Evolutionary conservation across 2,329 filamentous ascomycete species (phyloP).

Genomic region (Penicillium expansum): DNA sequence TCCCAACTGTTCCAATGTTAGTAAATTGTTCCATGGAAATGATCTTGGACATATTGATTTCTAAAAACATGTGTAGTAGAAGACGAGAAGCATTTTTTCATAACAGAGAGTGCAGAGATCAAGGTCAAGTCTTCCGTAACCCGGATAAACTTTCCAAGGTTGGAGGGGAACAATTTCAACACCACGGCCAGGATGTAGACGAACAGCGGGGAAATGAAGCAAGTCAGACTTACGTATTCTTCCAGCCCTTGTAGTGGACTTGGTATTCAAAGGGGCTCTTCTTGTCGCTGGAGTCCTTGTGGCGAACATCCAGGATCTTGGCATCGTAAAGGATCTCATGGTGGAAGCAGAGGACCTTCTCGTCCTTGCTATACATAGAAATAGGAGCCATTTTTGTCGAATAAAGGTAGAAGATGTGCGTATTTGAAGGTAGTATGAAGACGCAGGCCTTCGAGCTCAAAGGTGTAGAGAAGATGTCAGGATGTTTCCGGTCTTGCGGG

Average conservation of each 20-base stretch:
- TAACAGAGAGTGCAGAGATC: not conserved
- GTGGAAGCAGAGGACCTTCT: conserved; percentile 95
- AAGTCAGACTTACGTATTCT: conserved; percentile 71
- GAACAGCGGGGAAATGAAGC: conserved; percentile 8
- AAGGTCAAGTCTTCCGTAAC: not conserved
- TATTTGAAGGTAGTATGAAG: not conserved
- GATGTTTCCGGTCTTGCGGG: not conserved
- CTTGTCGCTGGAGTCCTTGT: conserved; percentile 62
- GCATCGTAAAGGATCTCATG: conserved; percentile 97
- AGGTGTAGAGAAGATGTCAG: not conserved
- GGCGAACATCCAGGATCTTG: conserved; percentile 79
- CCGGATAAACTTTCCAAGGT: not conserved
- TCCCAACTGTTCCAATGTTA: conserved; percentile 67
- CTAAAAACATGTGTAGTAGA: not conserved
- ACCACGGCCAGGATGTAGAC: not conserved
- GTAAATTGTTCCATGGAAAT: conserved; percentile 1
- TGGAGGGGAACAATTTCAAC: not conserved
- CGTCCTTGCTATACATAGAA: conserved; percentile 66
- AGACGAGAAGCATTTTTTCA: not conserved
- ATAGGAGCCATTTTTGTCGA: conserved; percentile 61
- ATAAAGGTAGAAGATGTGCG: not conserved
- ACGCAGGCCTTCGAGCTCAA: not conserved
- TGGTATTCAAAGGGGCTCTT: conserved; percentile 79
- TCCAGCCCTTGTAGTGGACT: conserved; percentile 99
- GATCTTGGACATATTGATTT: not conserved